Percentiles rank a stretch among this genome's conserved stretches.
phyloP scores from a whole-genome alignment of 768 basidiomycete species.

The Pleurotus citrinopileatus region DNA sequence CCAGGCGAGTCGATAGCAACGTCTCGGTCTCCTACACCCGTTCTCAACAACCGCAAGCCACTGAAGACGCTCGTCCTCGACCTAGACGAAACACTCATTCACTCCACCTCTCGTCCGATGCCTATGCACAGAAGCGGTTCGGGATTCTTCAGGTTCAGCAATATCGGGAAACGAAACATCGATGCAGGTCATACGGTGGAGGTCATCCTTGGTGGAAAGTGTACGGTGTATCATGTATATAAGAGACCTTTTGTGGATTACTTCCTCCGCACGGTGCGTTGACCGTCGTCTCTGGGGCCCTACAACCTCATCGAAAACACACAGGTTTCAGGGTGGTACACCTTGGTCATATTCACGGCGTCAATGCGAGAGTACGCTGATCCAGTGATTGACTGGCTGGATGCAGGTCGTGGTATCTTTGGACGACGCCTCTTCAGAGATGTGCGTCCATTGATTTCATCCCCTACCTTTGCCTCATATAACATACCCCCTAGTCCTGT shows the following conservation, averaged over 20 bases:
- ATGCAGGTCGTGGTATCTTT: slow-evolving; percentile 90
- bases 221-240: slow-evolving; percentile 96
- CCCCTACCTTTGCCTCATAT: slow-evolving; percentile 3
- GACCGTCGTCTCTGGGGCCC: slow-evolving; percentile 19
- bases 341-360: slow-evolving; percentile 96
- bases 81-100: slow-evolving; percentile 97
- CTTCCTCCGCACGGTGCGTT: slow-evolving; percentile 78
- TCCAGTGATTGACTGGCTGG: slow-evolving; percentile 99
- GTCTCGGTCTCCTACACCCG: slow-evolving; percentile 49
- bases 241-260: slow-evolving; percentile 98
- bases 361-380: slow-evolving; percentile 99
- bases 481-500: slow-evolving; percentile 62
- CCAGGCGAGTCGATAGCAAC: slow-evolving; percentile 18
- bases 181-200: slow-evolving; percentile 87
- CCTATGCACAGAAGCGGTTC: slow-evolving; percentile 41
- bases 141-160: slow-evolving; percentile 59
- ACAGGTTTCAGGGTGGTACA: slow-evolving; percentile 98
- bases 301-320: slow-evolving; percentile 7
- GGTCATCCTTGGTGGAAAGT: slow-evolving; percentile 84
- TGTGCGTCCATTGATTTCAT: slow-evolving; percentile 58
- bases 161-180: slow-evolving; percentile 54
- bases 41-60: slow-evolving; percentile 50
- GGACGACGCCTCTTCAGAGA: slow-evolving; percentile 89
- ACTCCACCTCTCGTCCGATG: slow-evolving; percentile 87
- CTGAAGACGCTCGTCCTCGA: slow-evolving; percentile 97